Base-by-base conservation (phyloP, 805 yeast species). In the Clavispora fructus region DNA sequence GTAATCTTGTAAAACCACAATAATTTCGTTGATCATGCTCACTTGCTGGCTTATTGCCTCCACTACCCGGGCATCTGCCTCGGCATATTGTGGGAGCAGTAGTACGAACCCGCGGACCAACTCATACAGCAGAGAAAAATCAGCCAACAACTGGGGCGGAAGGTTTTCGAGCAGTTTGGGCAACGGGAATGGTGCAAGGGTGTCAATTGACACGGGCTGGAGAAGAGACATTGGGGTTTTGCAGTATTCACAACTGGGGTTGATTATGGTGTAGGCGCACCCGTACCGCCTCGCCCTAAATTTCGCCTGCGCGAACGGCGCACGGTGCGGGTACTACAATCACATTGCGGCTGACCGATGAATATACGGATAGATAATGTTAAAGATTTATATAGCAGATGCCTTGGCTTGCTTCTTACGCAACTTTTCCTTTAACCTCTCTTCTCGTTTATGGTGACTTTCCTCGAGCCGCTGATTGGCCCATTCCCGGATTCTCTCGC, bases 401-500 rank as follows among this genome's bases (percentile, higher is more conserved):
- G 29, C 29, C 9, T 11, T 6, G 2, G 7, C 6, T 11, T 33
- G 32, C 14, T 17, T 40, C 25, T 33, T 17, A 8, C 37, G 37
- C 39, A 37, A 37, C 7, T 17, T 23, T 23, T 37, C 39, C 17
- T 37, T 37, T 29, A 37, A 37, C 28, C 41, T 49, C 37, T 53
- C 54, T 39, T 63, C 64, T 43, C 64, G 49, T 45, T 45, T 50
- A 12, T 41, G 41, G 48, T 63, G 67, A 17, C 54, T 48, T 11
- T 42, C 43, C 31, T 59, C 68, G 48, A 64, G 54, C 14, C 61
- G 50, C 29, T 50, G 51, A 44, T 65, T 63, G 30, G 70, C 67
- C 70, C 70, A 65, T 12, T 47, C 49, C 40, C 74, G 52, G 37
- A 69, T 57, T 40, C 56, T 50, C 46, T 68, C 73, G 11, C 74